These are phyloP conservation scores for Athelia sp. DNA, from an alignment of 1,284 basidiomycete species.

Conservation along the genomic window DNA sequence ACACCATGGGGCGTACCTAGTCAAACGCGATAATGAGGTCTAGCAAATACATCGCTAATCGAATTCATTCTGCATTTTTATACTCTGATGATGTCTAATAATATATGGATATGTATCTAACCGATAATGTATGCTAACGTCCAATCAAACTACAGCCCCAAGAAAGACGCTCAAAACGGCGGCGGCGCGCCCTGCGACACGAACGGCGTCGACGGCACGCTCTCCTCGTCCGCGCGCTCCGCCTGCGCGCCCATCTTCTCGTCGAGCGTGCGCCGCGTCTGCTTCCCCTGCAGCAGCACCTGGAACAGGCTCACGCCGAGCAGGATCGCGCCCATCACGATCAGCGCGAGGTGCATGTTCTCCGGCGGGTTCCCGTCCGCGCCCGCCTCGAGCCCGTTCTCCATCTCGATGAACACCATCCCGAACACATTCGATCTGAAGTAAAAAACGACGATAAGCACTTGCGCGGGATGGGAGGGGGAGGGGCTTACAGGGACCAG, in stretches of 20 bases:
- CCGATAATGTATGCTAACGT: too few relatives aligned
- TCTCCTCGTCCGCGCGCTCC: too few relatives aligned
- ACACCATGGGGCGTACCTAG: too few relatives aligned
- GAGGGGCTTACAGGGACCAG: conserved; percentile 56
- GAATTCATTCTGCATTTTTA: too few relatives aligned
- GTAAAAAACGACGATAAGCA: not conserved
- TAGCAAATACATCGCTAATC: too few relatives aligned
- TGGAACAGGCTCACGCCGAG: not conserved
- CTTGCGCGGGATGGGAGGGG: conserved; percentile 2
- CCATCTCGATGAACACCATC: conserved; percentile 48
- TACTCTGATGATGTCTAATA: too few relatives aligned
- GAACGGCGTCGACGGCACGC: too few relatives aligned
- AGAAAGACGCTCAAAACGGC: too few relatives aligned
- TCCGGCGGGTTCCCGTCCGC: not conserved
- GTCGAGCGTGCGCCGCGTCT: not conserved
- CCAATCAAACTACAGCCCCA: too few relatives aligned
- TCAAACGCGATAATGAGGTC: too few relatives aligned
- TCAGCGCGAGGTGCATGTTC: conserved; percentile 1
- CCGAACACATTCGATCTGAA: conserved; percentile 58
- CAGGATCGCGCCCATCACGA: not conserved
- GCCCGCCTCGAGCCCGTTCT: not conserved
- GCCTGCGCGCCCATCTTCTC: not conserved
- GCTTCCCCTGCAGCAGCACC: not conserved
- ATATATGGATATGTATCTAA: too few relatives aligned
- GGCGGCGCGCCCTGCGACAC: too few relatives aligned